Percentiles rank a stretch among this genome's conserved stretches.
phyloP scores from a whole-genome alignment of 108 stramenopile genomes.

The Nitzschia sp. region DNA sequence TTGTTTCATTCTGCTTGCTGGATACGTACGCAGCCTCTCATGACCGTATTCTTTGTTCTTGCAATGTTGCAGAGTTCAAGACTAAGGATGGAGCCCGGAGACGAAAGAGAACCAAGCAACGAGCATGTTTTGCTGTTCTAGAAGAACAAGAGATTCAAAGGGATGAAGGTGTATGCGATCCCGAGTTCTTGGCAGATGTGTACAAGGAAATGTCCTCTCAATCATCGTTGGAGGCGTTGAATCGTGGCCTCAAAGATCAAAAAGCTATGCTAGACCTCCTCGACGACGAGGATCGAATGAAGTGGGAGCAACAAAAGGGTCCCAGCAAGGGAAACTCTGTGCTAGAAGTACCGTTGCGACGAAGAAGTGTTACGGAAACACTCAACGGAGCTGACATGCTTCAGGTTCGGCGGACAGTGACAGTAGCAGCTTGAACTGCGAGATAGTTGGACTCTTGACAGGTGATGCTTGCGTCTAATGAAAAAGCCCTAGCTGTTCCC shows the following conservation, averaged over 20 bases:
- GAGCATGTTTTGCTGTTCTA: slow-evolving; percentile 19
- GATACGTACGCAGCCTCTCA: neutral
- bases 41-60: neutral
- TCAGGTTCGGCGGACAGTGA: neutral
- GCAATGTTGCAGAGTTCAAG: slow-evolving; percentile 8
- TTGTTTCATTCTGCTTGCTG: neutral
- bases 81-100: slow-evolving; percentile 13
- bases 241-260: slow-evolving; percentile 24
- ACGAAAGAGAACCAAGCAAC: slow-evolving; percentile 9
- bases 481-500: too few relatives aligned
- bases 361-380: slow-evolving; percentile 15
- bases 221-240: neutral
- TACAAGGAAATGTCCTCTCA: slow-evolving; percentile 11
- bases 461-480: too few relatives aligned
- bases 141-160: slow-evolving; percentile 26
- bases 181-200: slow-evolving; percentile 21
- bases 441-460: too few relatives aligned
- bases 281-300: neutral
- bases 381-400: neutral
- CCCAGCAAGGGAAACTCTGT: neutral
- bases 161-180: slow-evolving; percentile 15
- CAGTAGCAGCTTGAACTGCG: too few relatives aligned
- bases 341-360: slow-evolving; percentile 2
- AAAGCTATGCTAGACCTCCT: slow-evolving; percentile 6
- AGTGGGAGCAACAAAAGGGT: slow-evolving; percentile 1